Percentiles rank a stretch among this genome's conserved stretches.
Evolutionary conservation across 192 early-diverging fungal genomes (phyloP).

Genomic region (Thoreauomyces humboldtii): DNA sequence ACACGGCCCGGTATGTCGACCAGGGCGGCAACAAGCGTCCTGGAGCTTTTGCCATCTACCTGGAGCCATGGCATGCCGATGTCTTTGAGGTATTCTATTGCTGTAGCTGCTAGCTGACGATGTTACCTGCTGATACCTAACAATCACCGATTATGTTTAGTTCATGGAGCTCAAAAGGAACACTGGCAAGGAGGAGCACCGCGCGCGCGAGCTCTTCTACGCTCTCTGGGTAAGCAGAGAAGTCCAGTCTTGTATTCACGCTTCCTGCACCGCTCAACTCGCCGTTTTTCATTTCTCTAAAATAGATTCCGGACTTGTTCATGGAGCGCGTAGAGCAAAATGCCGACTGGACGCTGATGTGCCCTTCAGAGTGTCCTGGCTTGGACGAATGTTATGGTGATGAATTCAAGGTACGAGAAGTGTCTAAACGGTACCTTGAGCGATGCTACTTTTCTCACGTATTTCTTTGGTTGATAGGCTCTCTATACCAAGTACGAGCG

Average conservation of each 20-base stretch:
- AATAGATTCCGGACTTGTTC: constrained; percentile 95
- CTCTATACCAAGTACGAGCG: constrained; percentile 84
- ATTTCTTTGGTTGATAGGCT: constrained; percentile 15
- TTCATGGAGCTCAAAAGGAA: constrained; percentile 97
- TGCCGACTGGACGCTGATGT: constrained; percentile 93
- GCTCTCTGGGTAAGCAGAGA: too few species aligned
- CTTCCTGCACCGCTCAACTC: not conserved
- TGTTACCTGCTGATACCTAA: not conserved
- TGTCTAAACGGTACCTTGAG: not conserved
- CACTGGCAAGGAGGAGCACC: constrained; percentile 95
- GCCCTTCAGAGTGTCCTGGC: constrained; percentile 89
- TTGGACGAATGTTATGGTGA: constrained; percentile 92
- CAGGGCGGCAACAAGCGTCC: constrained; percentile 99
- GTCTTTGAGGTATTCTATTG: too few species aligned
- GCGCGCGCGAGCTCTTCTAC: constrained; percentile 96
- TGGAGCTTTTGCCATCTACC: constrained; percentile 96
- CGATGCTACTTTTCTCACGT: not conserved
- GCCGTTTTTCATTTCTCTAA: constrained; percentile 4
- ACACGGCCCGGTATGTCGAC: constrained; percentile 98
- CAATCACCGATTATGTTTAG: constrained; percentile 29
- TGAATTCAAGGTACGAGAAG: constrained; percentile 67
- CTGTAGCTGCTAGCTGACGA: not conserved
- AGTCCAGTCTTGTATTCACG: not conserved
- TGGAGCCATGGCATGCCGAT: constrained; percentile 99
- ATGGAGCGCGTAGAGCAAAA: constrained; percentile 96